phyloP scores from a whole-genome alignment of 495 filamentous ascomycete genomes.

The Arthonia radiata region DNA sequence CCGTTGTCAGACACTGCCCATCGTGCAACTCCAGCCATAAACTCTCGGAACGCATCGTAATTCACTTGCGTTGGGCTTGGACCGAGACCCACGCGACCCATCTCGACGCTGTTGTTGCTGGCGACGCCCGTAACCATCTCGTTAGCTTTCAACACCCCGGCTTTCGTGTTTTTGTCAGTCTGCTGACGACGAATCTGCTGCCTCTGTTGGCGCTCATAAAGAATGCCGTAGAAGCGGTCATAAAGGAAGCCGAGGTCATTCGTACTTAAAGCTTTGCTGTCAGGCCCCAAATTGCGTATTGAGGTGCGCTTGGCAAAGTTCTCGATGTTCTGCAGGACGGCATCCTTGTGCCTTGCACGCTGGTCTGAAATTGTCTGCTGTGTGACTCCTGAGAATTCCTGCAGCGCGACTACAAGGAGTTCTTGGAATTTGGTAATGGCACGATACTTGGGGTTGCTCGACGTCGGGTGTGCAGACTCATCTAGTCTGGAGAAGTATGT shows the following conservation, averaged over 20 bases:
- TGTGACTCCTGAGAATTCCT: constrained; percentile 87
- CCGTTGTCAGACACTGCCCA: constrained; percentile 75
- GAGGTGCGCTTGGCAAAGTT: constrained; percentile 91
- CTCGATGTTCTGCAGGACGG: constrained; percentile 80
- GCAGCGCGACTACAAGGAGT: constrained; percentile 95
- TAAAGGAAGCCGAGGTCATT: constrained; percentile 77
- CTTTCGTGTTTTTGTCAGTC: constrained; percentile 34
- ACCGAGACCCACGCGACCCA: constrained; percentile 70
- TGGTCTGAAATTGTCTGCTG: constrained; percentile 76
- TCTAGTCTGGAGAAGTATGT: constrained; percentile 81
- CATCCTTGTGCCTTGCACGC: constrained; percentile 74
- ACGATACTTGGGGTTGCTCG: constrained; percentile 74
- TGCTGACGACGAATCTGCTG: constrained; percentile 56
- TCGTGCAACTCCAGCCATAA: constrained; percentile 62
- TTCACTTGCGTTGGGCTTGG: constrained; percentile 82
- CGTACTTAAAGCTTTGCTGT: constrained; percentile 65
- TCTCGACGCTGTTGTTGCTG: constrained; percentile 27
- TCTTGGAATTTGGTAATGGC: constrained; percentile 92
- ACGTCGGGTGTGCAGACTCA: constrained; percentile 85
- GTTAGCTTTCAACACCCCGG: constrained; percentile 27
- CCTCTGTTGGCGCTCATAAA: constrained; percentile 77
- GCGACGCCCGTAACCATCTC: constrained; percentile 21
- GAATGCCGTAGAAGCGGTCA: constrained; percentile 68
- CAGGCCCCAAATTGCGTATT: constrained; percentile 82
- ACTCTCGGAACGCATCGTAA: constrained; percentile 85